Evolutionary conservation across 1,284 basidiomycete genomes (phyloP).

Genomic region (Fereydounia khargensis): DNA sequence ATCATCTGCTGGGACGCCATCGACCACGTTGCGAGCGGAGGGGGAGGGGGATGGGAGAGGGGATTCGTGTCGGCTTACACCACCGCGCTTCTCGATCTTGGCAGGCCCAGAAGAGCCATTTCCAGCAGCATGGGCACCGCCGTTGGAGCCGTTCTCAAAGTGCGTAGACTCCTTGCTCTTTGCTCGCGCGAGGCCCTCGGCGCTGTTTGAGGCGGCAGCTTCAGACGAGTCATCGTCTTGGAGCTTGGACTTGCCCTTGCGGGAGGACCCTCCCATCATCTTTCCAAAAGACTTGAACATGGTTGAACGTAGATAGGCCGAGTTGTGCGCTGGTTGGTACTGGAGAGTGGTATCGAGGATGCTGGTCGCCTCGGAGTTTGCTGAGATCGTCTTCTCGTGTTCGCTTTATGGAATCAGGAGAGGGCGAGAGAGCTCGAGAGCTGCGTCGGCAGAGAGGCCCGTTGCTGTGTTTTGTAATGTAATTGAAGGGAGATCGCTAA

Average conservation of each 20-base stretch:
- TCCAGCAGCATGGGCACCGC: background rate
- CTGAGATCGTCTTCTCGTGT: too few relatives aligned
- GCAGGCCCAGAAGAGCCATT: conserved; percentile 14
- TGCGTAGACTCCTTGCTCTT: conserved; percentile 22
- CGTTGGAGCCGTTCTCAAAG: conserved; percentile 10
- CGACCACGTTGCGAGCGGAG: conserved; percentile 34
- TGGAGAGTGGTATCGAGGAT: too few relatives aligned
- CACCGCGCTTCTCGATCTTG: conserved; percentile 50
- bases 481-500: too few relatives aligned
- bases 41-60: conserved; percentile 47
- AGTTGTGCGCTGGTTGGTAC: too few relatives aligned
- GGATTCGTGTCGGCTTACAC: conserved; percentile 46
- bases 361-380: too few relatives aligned
- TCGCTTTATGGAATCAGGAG: too few relatives aligned
- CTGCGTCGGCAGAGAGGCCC: too few relatives aligned
- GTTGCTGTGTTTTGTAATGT: too few relatives aligned
- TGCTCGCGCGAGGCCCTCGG: conserved; percentile 11
- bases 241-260: conserved; percentile 46
- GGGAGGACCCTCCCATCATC: conserved; percentile 51
- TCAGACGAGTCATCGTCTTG: conserved; percentile 18
- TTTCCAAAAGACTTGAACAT: conserved; percentile 55
- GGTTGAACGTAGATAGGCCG: too few relatives aligned
- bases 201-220: background rate
- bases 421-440: too few relatives aligned
- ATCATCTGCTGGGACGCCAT: conserved; percentile 2